These are phyloP conservation scores for Penicillium herquei DNA, from an alignment of 495 filamentous ascomycete species.

Conservation along the genomic window DNA sequence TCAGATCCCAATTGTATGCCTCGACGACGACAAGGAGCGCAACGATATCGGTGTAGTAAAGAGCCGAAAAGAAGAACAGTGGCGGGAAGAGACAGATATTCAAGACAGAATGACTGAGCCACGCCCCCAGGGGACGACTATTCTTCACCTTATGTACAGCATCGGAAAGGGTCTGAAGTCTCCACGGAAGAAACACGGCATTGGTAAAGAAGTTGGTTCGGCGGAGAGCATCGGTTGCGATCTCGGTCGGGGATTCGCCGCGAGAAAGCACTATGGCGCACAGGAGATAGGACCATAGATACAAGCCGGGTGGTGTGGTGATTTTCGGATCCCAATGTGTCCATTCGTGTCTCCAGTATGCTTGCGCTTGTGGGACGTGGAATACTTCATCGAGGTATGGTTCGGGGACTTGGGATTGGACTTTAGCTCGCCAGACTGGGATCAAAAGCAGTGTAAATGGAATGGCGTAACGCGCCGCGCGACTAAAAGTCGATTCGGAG, in stretches of 20 bases:
- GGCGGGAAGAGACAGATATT: slow-evolving; percentile 88
- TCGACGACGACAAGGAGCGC: slow-evolving; percentile 60
- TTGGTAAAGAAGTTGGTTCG: slow-evolving; percentile 40
- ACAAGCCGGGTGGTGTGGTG: slow-evolving; percentile 92
- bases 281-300: slow-evolving; percentile 51
- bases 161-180: slow-evolving; percentile 42
- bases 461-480: slow-evolving; percentile 42
- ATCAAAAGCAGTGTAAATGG: slow-evolving; percentile 42
- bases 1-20: slow-evolving; percentile 62
- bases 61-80: slow-evolving; percentile 88
- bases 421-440: slow-evolving; percentile 38
- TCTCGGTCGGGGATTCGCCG: slow-evolving; percentile 38
- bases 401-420: slow-evolving; percentile 58
- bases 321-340: slow-evolving; percentile 90
- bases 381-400: slow-evolving; percentile 96
- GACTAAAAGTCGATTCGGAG: slow-evolving; percentile 36
- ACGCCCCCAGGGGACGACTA: slow-evolving; percentile 35
- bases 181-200: slow-evolving; percentile 40
- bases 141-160: slow-evolving; percentile 37
- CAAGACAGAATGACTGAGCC: slow-evolving; percentile 60
- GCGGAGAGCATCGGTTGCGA: slow-evolving; percentile 38
- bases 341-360: slow-evolving; percentile 76
- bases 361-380: slow-evolving; percentile 87
- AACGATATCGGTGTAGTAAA: slow-evolving; percentile 91
- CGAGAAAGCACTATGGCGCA: slow-evolving; percentile 34